Evolutionary conservation across 2,329 filamentous ascomycete genomes (phyloP), one percentile per base, ranked within the genome.

Genomic region (Penicillium griseofulvum): DNA sequence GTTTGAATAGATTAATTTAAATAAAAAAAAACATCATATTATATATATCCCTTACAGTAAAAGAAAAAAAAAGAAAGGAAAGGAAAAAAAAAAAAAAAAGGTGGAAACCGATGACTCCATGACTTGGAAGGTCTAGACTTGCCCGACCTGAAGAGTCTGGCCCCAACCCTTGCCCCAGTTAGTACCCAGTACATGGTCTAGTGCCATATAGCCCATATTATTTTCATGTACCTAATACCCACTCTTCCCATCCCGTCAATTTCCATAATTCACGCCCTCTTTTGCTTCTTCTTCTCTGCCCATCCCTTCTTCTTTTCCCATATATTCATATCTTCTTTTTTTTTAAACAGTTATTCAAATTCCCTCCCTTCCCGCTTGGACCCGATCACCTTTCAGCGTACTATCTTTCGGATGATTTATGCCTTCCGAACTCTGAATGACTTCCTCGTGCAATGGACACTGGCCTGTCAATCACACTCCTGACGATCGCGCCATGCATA

Each of bases 361-460:
- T 14, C 8, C 42, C n/a, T n/a, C 22, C 45, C 49, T 55, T 50
- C 34, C 47, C 50, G 24, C 28, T 39, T 39, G 17, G 28, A 31
- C 34, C 50, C 6, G n/a, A 8, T 22, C 22, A 22, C 22, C 22
- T 22, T 22, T 22, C 22, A 22, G 2, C 22, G 2, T 22, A 22
- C 4, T 22, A 22, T 22, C 22, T 22, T 22, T 22, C 22, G 22
- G 22, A 22, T 22, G 22, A 22, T 22, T 22, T 22, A 22, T 22
- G 22, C 22, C 22, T 22, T 22, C 22, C 22, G 22, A 22, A 22
- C 14, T 34, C 62, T 71, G 66, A 60, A 72, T 71, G 68, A 65
- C 70, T 68, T 57, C 61, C 52, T 54, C 61, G 55, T 71, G 68
- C 62, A 61, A 71, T 72, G 69, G 67, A 68, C 62, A 50, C 38